Evolutionary conservation across 2,329 filamentous ascomycete genomes (phyloP), one percentile per base, ranked within the genome.

Genomic region (Aspergillus puulaauensis): DNA sequence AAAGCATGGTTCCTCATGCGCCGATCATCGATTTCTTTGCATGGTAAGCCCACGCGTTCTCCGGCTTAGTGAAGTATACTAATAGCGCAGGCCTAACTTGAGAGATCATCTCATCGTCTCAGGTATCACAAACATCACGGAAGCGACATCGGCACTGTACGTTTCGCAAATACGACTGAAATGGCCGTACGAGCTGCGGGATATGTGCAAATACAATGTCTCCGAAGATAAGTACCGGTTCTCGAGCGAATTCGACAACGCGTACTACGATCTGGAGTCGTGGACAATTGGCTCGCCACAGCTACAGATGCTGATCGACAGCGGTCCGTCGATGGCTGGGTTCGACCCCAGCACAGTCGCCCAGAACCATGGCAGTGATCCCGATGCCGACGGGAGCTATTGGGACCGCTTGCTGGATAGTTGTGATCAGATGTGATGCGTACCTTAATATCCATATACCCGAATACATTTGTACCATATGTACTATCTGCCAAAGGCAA

Each of bases 1-100:
- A 56, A 35, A 50, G 37, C 37, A 48, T 59, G 52, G 45, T 59
- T 15, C 52, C 57, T 17, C 57, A 59, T 46, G 46, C 52, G 2
- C 57, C 57, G 8, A 44, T 59, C 12, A 50, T 59, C 15, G 57
- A 59, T 21, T 56, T 56, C 53, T 59, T 59, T n/a, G 57, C 53
- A 35, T 59, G 57, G 57, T 56, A 56, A 45, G 46, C n/a, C 5
- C 12, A 12, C 35, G 14, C 35, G 6, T 35, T 12, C 33, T 14
- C 31, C 14, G 14, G n/a, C 15, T 41, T 39, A 5, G 6, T 27
- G 11, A 39, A 12, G 27, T 11, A 37, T 37, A 37, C 27, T 8
- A 37, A 17, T 19, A 14, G 43, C 19, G 23, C 37, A 59, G 57
- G 57, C 57, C 57, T 11, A 56, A 59, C 21, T 31, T 59, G 11